Percentiles rank a stretch among this genome's conserved stretches.
phyloP scores from a whole-genome alignment of 176 grass and related monocot genomes.

The Oryza longistaminata region DNA sequence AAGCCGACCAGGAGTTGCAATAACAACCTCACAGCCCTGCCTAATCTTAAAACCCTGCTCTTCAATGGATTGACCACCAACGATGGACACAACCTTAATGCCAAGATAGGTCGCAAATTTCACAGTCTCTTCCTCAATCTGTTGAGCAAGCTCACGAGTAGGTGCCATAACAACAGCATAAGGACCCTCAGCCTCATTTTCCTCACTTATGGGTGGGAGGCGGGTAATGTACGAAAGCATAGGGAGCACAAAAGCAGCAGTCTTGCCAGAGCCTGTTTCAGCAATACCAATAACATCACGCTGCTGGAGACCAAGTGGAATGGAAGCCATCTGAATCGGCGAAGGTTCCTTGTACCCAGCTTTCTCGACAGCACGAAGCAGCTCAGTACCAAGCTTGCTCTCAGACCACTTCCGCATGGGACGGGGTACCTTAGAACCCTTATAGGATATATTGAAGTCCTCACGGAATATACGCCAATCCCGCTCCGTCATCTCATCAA shows the following conservation, averaged over 20 bases:
- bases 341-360: slow-evolving; percentile 82
- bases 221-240: slow-evolving; percentile 94
- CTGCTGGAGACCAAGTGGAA: slow-evolving; percentile 93
- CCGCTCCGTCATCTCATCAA: slow-evolving; percentile 87
- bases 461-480: slow-evolving; percentile 98
- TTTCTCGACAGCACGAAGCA: slow-evolving; percentile 84
- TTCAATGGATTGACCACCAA: slow-evolving; percentile 97
- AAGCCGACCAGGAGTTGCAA: slow-evolving; percentile 89
- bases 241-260: slow-evolving; percentile 92
- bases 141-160: slow-evolving; percentile 94
- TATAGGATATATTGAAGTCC: slow-evolving; percentile 95
- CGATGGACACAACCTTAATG: slow-evolving; percentile 95
- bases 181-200: slow-evolving; percentile 94
- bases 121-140: slow-evolving; percentile 97
- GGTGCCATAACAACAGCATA: slow-evolving; percentile 99
- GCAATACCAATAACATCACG: slow-evolving; percentile 97
- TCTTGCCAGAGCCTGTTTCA: slow-evolving; percentile 94
- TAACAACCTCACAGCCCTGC: slow-evolving; percentile 96
- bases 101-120: slow-evolving; percentile 95
- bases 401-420: slow-evolving; percentile 89
- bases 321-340: slow-evolving; percentile 95
- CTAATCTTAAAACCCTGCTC: slow-evolving; percentile 95
- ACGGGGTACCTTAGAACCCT: slow-evolving; percentile 82
- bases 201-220: slow-evolving; percentile 86
- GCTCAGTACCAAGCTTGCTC: slow-evolving; percentile 77